Evolutionary conservation across 257 asterid species (phyloP).

Genomic region (Nicotiana knightiana): DNA sequence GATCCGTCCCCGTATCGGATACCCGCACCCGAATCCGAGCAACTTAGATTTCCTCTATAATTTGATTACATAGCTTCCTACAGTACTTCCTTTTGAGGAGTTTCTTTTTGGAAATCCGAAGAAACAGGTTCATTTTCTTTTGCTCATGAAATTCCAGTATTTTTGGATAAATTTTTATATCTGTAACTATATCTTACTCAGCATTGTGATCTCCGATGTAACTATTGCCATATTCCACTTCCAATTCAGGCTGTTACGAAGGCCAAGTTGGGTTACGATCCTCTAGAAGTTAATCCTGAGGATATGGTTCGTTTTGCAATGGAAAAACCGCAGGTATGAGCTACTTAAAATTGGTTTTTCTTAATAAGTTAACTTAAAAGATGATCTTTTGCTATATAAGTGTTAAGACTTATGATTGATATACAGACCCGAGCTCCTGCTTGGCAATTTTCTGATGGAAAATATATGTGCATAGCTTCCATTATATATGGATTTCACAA

Average conservation of each 20-base stretch:
- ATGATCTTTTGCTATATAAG: neutral
- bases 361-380: neutral
- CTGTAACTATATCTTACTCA: neutral
- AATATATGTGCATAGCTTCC: neutral
- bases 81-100: neutral
- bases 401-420: neutral
- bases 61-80: neutral
- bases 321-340: slow-evolving; percentile 91
- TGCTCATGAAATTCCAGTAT: neutral
- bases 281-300: slow-evolving; percentile 98
- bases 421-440: neutral
- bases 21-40: too few species aligned
- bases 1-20: too few species aligned
- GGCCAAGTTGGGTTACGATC: slow-evolving; percentile 96
- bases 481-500: slow-evolving; percentile 1
- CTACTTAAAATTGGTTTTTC: neutral
- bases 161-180: neutral
- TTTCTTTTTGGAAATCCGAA: neutral
- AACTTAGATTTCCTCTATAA: neutral
- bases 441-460: neutral
- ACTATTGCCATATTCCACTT: slow-evolving; percentile 12
- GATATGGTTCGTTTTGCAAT: slow-evolving; percentile 98
- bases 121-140: neutral
- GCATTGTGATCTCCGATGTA: neutral
- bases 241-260: slow-evolving; percentile 83